Evolutionary conservation across 306 rosid species (phyloP), one percentile per base, ranked within the genome.

Genomic region (Begonia masoniana): DNA sequence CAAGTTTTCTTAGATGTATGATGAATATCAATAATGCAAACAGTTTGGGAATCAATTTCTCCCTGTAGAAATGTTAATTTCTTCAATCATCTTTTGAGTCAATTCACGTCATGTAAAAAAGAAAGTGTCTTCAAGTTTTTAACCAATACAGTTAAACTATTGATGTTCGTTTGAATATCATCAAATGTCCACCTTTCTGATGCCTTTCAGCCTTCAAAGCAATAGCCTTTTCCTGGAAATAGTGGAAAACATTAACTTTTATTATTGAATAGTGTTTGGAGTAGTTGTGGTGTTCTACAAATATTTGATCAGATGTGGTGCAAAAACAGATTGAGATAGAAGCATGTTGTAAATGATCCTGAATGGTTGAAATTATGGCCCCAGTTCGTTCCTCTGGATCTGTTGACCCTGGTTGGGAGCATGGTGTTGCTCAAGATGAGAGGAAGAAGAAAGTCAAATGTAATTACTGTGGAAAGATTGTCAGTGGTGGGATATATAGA

Each of bases 341-440:
- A 14, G 19, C 52, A 41, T 49, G 59, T 41, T 16, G 13, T 10
- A 41, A 15, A 39, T 55, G 12, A 36, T 43, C 13, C 6, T 24
- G 43, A 5, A 16, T 41, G 35, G 57, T 17, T 26, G 12, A 12
- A 26, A 48, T 73, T 61, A 83, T 77, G 82, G 88, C 85, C 59
- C 82, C 95, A 57, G 47, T 70, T 57, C 96, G 92, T 69, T 69
- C 97, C 52, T 60, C 74, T 42, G 97, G 96, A 58, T 75, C 83
- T 73, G 75, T 83, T 52, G 95, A 91, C 74, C 97, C 96, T 6
- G 97, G 97, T 43, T 91, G 97, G 97, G 96, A 91, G 64, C 96
- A 91, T 71, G 97, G 96, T 12, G 54, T 66, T 63, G 92, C 97
- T 57, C 96, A 85, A 71, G 97, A 91, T 67, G 97, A 81, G 78